Conservation (phyloP, 768 basidiomycete genomes). For the Tricholoma bakamatsutake region DNA sequence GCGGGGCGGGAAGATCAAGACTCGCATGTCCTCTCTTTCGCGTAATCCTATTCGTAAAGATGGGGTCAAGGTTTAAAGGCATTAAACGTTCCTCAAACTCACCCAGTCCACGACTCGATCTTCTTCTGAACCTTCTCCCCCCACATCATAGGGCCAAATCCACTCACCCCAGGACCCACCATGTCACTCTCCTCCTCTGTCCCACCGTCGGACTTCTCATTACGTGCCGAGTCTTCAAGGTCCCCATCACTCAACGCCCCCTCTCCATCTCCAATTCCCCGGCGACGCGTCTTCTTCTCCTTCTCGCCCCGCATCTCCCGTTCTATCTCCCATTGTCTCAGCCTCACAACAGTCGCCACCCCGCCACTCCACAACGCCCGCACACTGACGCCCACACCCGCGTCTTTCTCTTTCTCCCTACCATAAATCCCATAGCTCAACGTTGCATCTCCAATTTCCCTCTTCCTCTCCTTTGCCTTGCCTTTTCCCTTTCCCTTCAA, state of each 20-base stretch:
- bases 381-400: slow-evolving; percentile 30
- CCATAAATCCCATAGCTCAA: slow-evolving; percentile 10
- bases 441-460: slow-evolving; percentile 7
- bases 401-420: slow-evolving; percentile 24
- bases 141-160: slow-evolving; percentile 35
- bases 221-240: slow-evolving; percentile 19
- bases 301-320: slow-evolving; percentile 9
- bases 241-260: slow-evolving; percentile 37
- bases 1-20: slow-evolving; percentile 10
- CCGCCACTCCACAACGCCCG: slow-evolving; percentile 41
- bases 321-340: slow-evolving; percentile 33
- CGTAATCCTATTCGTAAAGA: slow-evolving; percentile 15
- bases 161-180: slow-evolving; percentile 9
- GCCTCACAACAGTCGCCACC: slow-evolving; percentile 27
- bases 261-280: slow-evolving; percentile 13
- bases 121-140: slow-evolving; percentile 37
- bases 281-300: slow-evolving; percentile 9
- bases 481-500: slow-evolving; percentile 16
- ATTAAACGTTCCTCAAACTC: slow-evolving; percentile 9
- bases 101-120: slow-evolving; percentile 41
- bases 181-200: slow-evolving; percentile 43
- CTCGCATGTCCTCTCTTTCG: slow-evolving; percentile 17
- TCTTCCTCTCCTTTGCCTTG: slow-evolving; percentile 20
- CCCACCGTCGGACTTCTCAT: slow-evolving; percentile 22
- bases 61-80: background rate